Conservation (phyloP, 768 basidiomycete species). For the Phylloporus sp. region DNA sequence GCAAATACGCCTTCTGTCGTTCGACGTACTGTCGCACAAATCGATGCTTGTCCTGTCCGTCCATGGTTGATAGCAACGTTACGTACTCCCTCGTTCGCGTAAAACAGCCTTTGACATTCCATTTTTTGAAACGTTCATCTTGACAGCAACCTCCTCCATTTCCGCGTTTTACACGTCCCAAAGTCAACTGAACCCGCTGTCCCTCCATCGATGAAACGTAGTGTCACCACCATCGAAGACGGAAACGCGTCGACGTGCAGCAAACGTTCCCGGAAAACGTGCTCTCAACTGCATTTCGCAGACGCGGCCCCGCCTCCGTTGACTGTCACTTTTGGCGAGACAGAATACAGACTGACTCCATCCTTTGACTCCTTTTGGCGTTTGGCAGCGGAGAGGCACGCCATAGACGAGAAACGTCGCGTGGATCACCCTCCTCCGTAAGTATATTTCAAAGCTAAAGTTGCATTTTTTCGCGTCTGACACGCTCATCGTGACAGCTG, state of each 20-base stretch:
- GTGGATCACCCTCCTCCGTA: slow-evolving; percentile 48
- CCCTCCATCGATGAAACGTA: slow-evolving; percentile 22
- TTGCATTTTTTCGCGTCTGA: slow-evolving; percentile 12
- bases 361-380: slow-evolving; percentile 61
- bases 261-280: slow-evolving; percentile 25
- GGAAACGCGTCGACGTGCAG: slow-evolving; percentile 5
- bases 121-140: slow-evolving; percentile 4
- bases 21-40: slow-evolving; percentile 46
- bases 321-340: slow-evolving; percentile 34
- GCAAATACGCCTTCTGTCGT: slow-evolving; percentile 43
- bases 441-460: slow-evolving; percentile 22
- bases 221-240: slow-evolving; percentile 6
- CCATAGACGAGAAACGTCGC: slow-evolving; percentile 51
- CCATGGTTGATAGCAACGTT: slow-evolving; percentile 1
- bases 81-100: slow-evolving; percentile 8
- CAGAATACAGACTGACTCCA: slow-evolving; percentile 40
- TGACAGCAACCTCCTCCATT: background rate
- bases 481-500: slow-evolving; percentile 41
- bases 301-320: slow-evolving; percentile 19
- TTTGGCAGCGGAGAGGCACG: slow-evolving; percentile 53
- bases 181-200: background rate
- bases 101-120: background rate
- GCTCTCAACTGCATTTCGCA: slow-evolving; percentile 16
- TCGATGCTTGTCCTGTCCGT: slow-evolving; percentile 36
- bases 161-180: background rate